Evolutionary conservation across 2,329 filamentous ascomycete genomes (phyloP).

Genomic region (Ophiostoma angusticollis): DNA sequence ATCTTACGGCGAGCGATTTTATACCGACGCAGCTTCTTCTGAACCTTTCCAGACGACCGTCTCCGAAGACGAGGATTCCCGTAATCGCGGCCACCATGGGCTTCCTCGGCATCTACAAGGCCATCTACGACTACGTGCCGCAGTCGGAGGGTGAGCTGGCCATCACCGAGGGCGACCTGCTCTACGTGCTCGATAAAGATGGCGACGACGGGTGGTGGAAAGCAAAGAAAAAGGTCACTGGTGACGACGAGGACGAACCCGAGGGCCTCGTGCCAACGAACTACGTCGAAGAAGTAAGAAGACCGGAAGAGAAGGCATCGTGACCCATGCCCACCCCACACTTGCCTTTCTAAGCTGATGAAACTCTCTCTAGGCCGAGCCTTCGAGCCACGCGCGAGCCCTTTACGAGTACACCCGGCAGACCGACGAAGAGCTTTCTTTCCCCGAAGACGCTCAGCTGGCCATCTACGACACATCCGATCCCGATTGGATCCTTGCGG

Average conservation of each 20-base stretch:
- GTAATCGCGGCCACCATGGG: constrained; percentile 13
- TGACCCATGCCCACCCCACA: background rate
- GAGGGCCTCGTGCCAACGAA: constrained; percentile 85
- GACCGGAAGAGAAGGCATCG: background rate
- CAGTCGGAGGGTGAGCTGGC: constrained; percentile 17
- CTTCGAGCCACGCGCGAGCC: constrained; percentile 59
- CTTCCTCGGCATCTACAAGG: constrained; percentile 16
- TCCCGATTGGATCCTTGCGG: constrained; percentile 92
- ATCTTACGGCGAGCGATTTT: too few relatives aligned
- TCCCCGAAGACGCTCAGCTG: constrained; percentile 74
- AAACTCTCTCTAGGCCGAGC: constrained; percentile 43
- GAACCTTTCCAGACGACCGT: too few relatives aligned
- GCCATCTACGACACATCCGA: constrained; percentile 83
- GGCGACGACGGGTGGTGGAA: constrained; percentile 82
- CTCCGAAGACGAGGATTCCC: background rate
- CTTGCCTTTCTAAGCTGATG: too few relatives aligned
- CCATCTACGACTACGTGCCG: constrained; percentile 17
- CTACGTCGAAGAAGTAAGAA: constrained; percentile 79
- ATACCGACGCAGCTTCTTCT: too few relatives aligned
- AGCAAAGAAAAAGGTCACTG: constrained; percentile 77
- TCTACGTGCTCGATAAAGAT: constrained; percentile 40
- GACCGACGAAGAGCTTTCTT: constrained; percentile 95
- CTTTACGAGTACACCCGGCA: constrained; percentile 97
- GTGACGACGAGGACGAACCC: constrained; percentile 80
- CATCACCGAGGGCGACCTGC: constrained; percentile 15